Percentiles rank a stretch among this genome's conserved stretches.
phyloP scores from a whole-genome alignment of 257 asterid species.

The Lithospermum erythrorhizon region DNA sequence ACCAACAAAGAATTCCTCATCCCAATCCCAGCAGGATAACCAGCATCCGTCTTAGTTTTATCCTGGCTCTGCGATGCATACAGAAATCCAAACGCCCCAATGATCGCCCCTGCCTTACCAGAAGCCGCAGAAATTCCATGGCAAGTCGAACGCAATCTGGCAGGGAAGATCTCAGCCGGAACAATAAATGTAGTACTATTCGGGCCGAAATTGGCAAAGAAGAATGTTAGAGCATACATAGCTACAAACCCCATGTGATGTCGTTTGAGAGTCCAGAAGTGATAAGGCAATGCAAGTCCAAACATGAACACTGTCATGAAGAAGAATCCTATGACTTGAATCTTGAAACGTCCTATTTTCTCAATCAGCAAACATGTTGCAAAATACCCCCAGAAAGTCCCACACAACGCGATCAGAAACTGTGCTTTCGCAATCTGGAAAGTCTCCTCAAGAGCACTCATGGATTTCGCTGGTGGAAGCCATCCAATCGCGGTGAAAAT shows the following conservation, averaged over 20 bases:
- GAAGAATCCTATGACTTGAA: background rate
- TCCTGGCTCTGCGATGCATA: background rate
- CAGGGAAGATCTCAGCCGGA: background rate
- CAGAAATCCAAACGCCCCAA: background rate
- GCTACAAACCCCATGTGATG: background rate
- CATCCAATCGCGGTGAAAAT: background rate
- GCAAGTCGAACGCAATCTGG: background rate
- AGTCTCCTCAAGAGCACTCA: background rate
- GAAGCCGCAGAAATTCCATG: background rate
- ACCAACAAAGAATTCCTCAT: background rate
- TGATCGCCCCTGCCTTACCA: background rate
- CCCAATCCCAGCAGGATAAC: background rate
- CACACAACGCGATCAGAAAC: background rate
- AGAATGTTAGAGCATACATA: background rate
- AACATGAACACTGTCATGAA: background rate
- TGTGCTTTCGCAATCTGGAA: background rate
- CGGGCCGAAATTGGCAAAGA: background rate
- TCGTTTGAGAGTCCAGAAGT: background rate
- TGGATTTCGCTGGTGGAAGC: background rate
- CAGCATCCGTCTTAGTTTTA: background rate
- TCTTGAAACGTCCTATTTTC: background rate
- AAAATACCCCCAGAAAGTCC: background rate
- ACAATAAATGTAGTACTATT: background rate
- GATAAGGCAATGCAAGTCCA: background rate
- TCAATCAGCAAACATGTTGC: background rate